Conservation (phyloP, 345 rosid species). For the Erucastrum elatum region DNA sequence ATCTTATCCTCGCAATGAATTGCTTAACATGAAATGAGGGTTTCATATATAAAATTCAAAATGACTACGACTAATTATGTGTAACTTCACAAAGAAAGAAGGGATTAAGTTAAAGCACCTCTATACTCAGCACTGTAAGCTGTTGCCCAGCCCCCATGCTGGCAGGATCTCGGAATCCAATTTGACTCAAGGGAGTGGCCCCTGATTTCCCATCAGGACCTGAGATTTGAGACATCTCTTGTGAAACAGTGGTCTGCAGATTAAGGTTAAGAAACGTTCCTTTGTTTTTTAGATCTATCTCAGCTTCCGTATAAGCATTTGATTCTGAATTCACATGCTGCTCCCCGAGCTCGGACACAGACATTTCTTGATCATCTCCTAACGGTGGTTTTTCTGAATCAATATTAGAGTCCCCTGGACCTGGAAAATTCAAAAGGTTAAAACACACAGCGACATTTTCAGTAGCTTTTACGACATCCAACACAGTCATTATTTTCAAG, state of each 20-base stretch:
- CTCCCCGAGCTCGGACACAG: slow-evolving; percentile 39
- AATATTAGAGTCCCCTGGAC: slow-evolving; percentile 37
- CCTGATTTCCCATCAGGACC: slow-evolving; percentile 77
- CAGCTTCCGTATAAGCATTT: slow-evolving; percentile 33
- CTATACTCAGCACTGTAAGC: slow-evolving; percentile 79
- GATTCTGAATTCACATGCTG: slow-evolving; percentile 37
- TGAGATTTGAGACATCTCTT: slow-evolving; percentile 84
- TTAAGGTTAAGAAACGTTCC: slow-evolving; percentile 39
- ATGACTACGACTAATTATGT: slow-evolving; percentile 10
- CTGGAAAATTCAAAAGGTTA: slow-evolving; percentile 36
- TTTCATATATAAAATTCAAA: slow-evolving; percentile 4
- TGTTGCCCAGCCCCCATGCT: slow-evolving; percentile 96
- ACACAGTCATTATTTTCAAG: slow-evolving; percentile 8
- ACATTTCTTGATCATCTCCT: slow-evolving; percentile 22
- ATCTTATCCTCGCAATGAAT: not conserved
- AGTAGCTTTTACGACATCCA: slow-evolving; percentile 18
- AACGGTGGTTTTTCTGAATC: slow-evolving; percentile 38
- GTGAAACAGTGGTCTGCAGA: slow-evolving; percentile 37
- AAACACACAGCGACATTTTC: slow-evolving; percentile 6
- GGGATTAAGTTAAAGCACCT: slow-evolving; percentile 52
- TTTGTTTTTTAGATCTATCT: slow-evolving; percentile 39
- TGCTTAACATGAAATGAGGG: not conserved
- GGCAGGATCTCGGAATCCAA: slow-evolving; percentile 94
- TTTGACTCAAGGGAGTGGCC: slow-evolving; percentile 91
- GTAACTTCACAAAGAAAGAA: slow-evolving; percentile 5